Percentiles rank a stretch among this genome's conserved stretches.
phyloP scores from a whole-genome alignment of 1,139 yeast species.

The Pneumocystis wakefieldiae region DNA sequence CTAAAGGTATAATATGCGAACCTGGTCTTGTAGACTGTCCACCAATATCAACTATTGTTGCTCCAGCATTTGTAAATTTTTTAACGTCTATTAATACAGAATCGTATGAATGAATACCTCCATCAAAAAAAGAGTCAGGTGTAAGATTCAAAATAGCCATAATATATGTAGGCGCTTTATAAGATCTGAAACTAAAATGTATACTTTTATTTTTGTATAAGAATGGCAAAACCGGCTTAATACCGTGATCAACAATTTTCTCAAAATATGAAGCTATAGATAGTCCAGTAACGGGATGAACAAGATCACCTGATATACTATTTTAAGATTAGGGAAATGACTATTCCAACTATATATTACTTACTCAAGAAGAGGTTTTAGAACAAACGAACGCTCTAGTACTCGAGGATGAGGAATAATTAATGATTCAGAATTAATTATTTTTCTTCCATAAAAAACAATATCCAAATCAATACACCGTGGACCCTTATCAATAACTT shows the following conservation, averaged over 20 bases:
- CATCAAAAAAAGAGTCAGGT: slow-evolving; percentile 94
- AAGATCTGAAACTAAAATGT: slow-evolving; percentile 2
- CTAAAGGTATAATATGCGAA: slow-evolving; percentile 40
- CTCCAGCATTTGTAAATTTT: slow-evolving; percentile 40
- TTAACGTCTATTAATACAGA: slow-evolving; percentile 30
- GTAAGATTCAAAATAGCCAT: slow-evolving; percentile 87
- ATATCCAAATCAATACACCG: slow-evolving; percentile 82
- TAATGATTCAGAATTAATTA: slow-evolving; percentile 33
- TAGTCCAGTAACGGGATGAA: slow-evolving; percentile 15
- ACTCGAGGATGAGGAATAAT: slow-evolving; percentile 74
- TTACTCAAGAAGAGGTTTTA: slow-evolving; percentile 68
- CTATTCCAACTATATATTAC: neutral
- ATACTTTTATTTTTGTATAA: slow-evolving; percentile 27
- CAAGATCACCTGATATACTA: slow-evolving; percentile 12
- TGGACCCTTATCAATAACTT: slow-evolving; percentile 79
- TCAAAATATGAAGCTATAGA: slow-evolving; percentile 26
- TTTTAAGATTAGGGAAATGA: neutral
- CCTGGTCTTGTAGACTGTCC: slow-evolving; percentile 90
- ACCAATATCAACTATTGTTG: slow-evolving; percentile 69
- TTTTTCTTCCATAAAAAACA: slow-evolving; percentile 48
- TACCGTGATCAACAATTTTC: slow-evolving; percentile 43
- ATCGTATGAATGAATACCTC: slow-evolving; percentile 34
- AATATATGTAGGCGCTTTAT: slow-evolving; percentile 24
- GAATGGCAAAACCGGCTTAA: slow-evolving; percentile 19
- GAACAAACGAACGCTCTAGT: slow-evolving; percentile 79